Conservation (phyloP, 257 asterid genomes). For the Phtheirospermum japonicum region DNA sequence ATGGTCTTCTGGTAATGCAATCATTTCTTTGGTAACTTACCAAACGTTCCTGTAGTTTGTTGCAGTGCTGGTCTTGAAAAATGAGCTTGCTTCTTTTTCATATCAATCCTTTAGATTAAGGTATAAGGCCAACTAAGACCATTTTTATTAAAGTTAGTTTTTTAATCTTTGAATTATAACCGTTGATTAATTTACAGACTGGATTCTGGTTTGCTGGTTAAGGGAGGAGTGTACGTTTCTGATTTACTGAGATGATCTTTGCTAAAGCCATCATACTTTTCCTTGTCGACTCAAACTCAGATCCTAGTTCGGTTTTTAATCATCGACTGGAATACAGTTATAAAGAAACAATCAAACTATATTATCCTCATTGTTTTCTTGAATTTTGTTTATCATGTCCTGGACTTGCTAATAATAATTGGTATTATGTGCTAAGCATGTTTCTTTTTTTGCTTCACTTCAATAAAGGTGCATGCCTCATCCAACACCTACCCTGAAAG, state of each 20-base stretch:
- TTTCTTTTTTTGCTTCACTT: not conserved
- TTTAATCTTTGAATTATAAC: not conserved
- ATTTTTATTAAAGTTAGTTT: not conserved
- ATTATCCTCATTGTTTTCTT: not conserved
- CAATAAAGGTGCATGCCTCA: slow-evolving; percentile 16
- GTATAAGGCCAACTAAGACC: too few relatives aligned
- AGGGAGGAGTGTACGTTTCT: not conserved
- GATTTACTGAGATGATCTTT: slow-evolving; percentile 6
- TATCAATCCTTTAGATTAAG: too few relatives aligned
- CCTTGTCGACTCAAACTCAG: not conserved
- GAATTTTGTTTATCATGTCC: not conserved
- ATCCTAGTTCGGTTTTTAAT: not conserved
- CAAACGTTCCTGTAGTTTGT: too few relatives aligned
- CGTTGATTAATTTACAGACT: not conserved
- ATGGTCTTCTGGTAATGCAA: too few relatives aligned
- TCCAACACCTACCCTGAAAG: too few relatives aligned
- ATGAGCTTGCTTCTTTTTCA: too few relatives aligned
- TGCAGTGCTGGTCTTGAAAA: too few relatives aligned
- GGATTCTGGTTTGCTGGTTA: not conserved
- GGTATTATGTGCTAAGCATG: not conserved
- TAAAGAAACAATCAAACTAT: not conserved
- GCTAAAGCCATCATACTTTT: not conserved
- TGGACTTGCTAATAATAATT: not conserved
- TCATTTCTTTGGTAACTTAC: too few relatives aligned
- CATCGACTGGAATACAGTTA: not conserved